phyloP scores from a whole-genome alignment of 768 basidiomycete species.

The Leccinum longicurvipes region DNA sequence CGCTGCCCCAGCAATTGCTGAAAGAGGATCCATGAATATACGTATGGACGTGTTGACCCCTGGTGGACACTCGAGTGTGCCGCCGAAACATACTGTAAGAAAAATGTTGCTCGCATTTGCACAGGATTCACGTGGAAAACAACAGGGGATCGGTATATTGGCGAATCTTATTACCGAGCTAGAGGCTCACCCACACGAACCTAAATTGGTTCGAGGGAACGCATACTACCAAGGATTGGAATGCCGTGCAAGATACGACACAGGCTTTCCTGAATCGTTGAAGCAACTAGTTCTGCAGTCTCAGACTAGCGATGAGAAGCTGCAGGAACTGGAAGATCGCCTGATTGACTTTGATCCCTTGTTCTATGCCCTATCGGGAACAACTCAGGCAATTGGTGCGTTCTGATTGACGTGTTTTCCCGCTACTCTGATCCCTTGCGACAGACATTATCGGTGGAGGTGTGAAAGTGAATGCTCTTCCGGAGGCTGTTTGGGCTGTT shows the following conservation, averaged over 20 bases:
- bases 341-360: constrained; percentile 21
- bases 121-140: background rate
- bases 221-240: constrained; percentile 34
- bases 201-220: constrained; percentile 26
- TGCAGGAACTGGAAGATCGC: constrained; percentile 10
- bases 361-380: constrained; percentile 21
- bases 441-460: constrained; percentile 42
- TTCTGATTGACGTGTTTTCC: background rate
- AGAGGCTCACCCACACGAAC: constrained; percentile 42
- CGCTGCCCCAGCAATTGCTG: constrained; percentile 32
- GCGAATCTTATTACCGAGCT: constrained; percentile 42
- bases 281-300: constrained; percentile 22
- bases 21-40: constrained; percentile 45
- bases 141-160: constrained; percentile 48
- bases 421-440: constrained; percentile 24
- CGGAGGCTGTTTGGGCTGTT: constrained; percentile 38
- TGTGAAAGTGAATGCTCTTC: constrained; percentile 45
- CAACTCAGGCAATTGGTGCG: constrained; percentile 29
- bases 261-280: constrained; percentile 27
- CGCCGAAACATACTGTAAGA: constrained; percentile 51
- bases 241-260: constrained; percentile 41
- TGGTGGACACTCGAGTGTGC: constrained; percentile 55
- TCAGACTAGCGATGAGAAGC: constrained; percentile 17
- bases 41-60: constrained; percentile 41
- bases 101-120: background rate